Evolutionary conservation across 1,284 basidiomycete species (phyloP).

Genomic region (Vanrija sp.): DNA sequence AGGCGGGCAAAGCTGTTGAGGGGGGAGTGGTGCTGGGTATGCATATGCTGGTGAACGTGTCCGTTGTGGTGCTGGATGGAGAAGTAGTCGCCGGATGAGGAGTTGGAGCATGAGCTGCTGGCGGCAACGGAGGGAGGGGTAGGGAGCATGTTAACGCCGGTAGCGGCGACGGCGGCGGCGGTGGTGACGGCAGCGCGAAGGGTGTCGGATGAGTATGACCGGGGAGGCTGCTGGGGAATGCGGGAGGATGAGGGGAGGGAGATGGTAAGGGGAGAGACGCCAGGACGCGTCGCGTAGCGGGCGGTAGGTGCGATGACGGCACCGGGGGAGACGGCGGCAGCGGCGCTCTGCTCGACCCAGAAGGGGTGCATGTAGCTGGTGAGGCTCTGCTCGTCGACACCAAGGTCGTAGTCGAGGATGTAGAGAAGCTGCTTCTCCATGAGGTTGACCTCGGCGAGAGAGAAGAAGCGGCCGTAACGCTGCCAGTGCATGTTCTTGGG

Average conservation of each 20-base stretch:
- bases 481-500: conserved; percentile 94
- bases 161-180: no score
- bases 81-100: conserved; percentile 12
- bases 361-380: conserved; percentile 14
- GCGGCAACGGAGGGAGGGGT: no score
- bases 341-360: conserved; percentile 8
- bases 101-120: not conserved
- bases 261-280: conserved; percentile 11
- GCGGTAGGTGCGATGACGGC: not conserved
- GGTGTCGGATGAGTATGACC: no score
- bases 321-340: conserved; percentile 9
- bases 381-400: conserved; percentile 62
- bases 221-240: not conserved
- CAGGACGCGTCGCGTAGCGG: not conserved
- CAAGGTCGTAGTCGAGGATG: conserved; percentile 82
- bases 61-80: conserved; percentile 1
- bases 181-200: no score
- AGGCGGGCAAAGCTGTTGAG: conserved; percentile 9
- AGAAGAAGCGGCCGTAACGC: conserved; percentile 67
- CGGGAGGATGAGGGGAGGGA: conserved; percentile 1
- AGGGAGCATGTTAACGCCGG: no score
- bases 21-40: conserved; percentile 6
- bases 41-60: conserved; percentile 2
- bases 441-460: conserved; percentile 68
- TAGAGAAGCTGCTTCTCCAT: conserved; percentile 94